Conservation (phyloP, 1,284 basidiomycete species). For the Marasmius sp. region DNA sequence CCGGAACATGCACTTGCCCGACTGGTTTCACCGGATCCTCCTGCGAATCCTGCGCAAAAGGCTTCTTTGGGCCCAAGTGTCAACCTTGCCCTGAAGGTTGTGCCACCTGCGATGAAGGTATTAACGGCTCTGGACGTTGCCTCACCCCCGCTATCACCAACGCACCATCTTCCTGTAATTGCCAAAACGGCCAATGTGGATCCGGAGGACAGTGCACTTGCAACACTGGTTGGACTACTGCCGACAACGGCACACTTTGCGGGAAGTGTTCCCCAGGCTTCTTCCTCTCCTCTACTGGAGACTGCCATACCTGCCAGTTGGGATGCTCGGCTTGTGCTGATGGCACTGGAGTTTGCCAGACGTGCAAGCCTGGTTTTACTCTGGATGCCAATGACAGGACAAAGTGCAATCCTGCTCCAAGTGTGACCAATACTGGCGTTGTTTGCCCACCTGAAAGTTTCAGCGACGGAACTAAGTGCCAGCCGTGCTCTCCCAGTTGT, state of each 20-base stretch:
- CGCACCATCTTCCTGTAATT: conserved; percentile 68
- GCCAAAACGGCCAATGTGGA: conserved; percentile 73
- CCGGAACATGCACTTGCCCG: conserved; percentile 69
- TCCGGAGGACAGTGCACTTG: conserved; percentile 69
- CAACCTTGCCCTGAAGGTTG: conserved; percentile 68
- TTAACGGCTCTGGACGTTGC: conserved; percentile 71
- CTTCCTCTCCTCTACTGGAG: conserved; percentile 66
- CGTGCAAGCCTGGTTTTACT: conserved; percentile 70
- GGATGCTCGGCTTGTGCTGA: conserved; percentile 72
- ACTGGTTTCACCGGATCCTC: conserved; percentile 73
- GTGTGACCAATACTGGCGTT: conserved; percentile 51
- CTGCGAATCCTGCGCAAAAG: conserved; percentile 72
- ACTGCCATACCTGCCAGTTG: conserved; percentile 74
- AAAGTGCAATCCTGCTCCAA: conserved; percentile 55
- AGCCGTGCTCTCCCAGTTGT: conserved; percentile 63
- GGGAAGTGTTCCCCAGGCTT: conserved; percentile 72
- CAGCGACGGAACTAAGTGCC: conserved; percentile 54
- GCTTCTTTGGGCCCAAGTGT: conserved; percentile 73
- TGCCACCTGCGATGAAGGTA: conserved; percentile 71
- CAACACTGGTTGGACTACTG: conserved; percentile 72
- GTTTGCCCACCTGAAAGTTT: conserved; percentile 68
- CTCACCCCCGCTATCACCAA: conserved; percentile 49
- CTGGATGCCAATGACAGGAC: conserved; percentile 66
- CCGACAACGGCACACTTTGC: conserved; percentile 70
- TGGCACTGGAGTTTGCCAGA: conserved; percentile 63